Conservation (phyloP, 2,329 filamentous ascomycete species). For the Colletotrichum sp. region DNA sequence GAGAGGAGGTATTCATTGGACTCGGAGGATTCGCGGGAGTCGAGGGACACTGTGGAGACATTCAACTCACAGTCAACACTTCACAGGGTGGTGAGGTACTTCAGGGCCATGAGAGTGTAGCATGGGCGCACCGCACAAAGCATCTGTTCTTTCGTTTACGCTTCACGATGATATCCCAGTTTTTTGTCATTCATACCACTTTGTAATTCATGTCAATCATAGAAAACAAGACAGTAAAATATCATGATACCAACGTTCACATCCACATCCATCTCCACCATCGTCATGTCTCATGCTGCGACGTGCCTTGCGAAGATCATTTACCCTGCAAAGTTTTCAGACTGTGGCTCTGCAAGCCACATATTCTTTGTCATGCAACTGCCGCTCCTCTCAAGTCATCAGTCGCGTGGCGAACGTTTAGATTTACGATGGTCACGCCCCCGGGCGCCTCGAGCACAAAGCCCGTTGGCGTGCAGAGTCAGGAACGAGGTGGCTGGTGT, state of each 20-base stretch:
- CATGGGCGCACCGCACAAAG: not conserved
- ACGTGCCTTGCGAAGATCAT: not conserved
- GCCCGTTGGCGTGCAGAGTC: not conserved
- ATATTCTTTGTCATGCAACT: not conserved
- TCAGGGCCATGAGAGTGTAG: not conserved
- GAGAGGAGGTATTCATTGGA: constrained; percentile 17
- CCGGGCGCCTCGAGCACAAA: not conserved
- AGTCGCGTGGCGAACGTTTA: not conserved
- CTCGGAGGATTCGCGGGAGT: constrained; percentile 19
- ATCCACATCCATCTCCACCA: not conserved
- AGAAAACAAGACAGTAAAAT: not conserved
- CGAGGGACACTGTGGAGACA: constrained; percentile 4
- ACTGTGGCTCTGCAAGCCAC: not conserved
- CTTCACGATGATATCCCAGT: not conserved
- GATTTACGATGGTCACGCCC: not conserved
- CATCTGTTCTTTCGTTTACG: not conserved
- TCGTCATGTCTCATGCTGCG: not conserved
- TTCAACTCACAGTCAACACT: not conserved
- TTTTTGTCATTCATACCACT: not conserved
- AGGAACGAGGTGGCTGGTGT: not conserved
- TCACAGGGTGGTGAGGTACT: constrained; percentile 6
- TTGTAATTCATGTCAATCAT: not conserved
- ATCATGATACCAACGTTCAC: not conserved
- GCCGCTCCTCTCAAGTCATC: not conserved
- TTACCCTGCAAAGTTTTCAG: not conserved